phyloP scores from a whole-genome alignment of 179 eudicot species.

The Silene coronaria region DNA sequence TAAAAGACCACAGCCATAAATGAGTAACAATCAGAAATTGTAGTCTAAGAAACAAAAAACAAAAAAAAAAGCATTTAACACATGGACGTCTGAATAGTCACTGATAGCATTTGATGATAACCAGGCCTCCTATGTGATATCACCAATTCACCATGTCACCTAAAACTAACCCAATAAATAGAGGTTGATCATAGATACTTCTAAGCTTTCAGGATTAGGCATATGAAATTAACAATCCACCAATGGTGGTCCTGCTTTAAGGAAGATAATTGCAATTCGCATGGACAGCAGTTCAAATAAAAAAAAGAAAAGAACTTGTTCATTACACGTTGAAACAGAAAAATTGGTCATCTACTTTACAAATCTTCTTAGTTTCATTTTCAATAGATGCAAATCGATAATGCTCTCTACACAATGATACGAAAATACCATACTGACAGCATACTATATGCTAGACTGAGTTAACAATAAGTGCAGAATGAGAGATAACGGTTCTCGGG shows the following conservation, averaged over 20 bases:
- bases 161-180: not conserved
- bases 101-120: not conserved
- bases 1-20: conserved; percentile 19
- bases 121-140: conserved; percentile 1
- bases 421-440: not conserved
- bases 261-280: not conserved
- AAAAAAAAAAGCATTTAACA: not conserved
- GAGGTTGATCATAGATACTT: not conserved
- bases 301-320: not conserved
- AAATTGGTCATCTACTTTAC: not conserved
- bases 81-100: not conserved
- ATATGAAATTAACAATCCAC: not conserved
- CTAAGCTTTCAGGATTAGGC: not conserved
- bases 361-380: not conserved
- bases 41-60: not conserved
- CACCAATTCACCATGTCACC: conserved; percentile 1
- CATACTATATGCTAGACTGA: not conserved
- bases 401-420: not conserved
- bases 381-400: not conserved
- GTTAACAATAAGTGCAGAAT: not conserved
- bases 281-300: not conserved
- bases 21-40: not conserved
- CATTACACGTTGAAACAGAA: not conserved
- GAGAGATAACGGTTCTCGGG: too few species aligned
- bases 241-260: not conserved